Base-by-base conservation (phyloP, 2,329 filamentous ascomycete species). In the Fusarium nematophilum region DNA sequence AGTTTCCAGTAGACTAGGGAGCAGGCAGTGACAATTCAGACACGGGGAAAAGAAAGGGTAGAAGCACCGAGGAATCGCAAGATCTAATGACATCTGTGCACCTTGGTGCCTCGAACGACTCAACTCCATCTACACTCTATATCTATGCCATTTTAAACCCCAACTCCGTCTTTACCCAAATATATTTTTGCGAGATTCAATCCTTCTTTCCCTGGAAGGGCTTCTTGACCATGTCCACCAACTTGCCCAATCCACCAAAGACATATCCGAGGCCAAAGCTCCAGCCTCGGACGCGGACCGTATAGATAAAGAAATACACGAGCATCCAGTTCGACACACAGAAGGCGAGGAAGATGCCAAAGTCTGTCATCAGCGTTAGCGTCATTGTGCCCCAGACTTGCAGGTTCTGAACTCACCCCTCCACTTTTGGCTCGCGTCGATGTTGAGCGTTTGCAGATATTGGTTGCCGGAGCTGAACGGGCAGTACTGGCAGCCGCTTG, bases 251-350 rank as follows among this genome's bases (percentile, higher is more conserved):
- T 6, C 26, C 30, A 7, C 63, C 51, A 49, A 66, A 66, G 4
- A 66, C 26, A 10, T 43, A 56, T 8, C 85, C 85, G 53, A 92
- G 80, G 0, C 89, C 90, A 73, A 92, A 92, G 17, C 76, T 84
- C 88, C 89, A 92, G 7, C 87, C 84, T 61, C 82, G 83, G 49
- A 92, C 84, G 14, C 90, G 81, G 6, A 91, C 87, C 3, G 86
- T 89, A 75, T 89, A 93, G 52, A 92, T 86, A 70, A 93, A 92
- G 75, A 92, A 91, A 72, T 90, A 91, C 1, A 92, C 88, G 48
- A 92, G 61, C 33, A 82, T 76, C 86, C 87, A 92, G 69, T 92
- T 92, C 44, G 84, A 87, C 11, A 90, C 76, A 46, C 85, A 86
- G 71, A 92, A 93, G 2, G 84, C 86, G 8, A 91, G 65, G 77